A percentile compares a stretch with the other conserved stretches of the same genome.
Conservation (phyloP, 176 grass and related monocot species). For the Puya raimondii region DNA sequence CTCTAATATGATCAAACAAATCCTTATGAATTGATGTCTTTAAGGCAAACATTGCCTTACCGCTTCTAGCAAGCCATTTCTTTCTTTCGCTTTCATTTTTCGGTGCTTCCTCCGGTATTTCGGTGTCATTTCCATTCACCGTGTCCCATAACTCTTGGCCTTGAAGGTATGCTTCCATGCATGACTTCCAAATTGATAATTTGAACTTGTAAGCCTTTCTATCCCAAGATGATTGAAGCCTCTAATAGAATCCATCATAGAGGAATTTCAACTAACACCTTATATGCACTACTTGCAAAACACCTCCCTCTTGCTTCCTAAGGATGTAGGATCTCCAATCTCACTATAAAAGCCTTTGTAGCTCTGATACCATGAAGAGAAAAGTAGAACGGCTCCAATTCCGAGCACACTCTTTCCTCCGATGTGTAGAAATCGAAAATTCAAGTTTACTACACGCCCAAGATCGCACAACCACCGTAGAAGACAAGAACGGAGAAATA, state of each 20-base stretch:
- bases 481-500: not conserved
- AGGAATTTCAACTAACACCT: not conserved
- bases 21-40: not conserved
- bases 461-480: not conserved
- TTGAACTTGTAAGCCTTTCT: not conserved
- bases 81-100: not conserved
- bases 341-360: not conserved
- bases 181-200: not conserved
- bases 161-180: not conserved
- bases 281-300: not conserved
- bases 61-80: not conserved
- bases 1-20: not conserved
- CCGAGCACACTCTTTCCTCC: not conserved
- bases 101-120: not conserved
- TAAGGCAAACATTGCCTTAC: not conserved
- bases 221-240: not conserved
- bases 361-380: not conserved
- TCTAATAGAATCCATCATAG: not conserved
- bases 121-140: not conserved
- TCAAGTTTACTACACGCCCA: not conserved
- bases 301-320: not conserved
- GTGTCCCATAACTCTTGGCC: not conserved
- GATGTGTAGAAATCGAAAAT: not conserved
- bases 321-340: not conserved
- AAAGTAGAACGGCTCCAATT: not conserved